Evolutionary conservation across 1,284 basidiomycete species (phyloP).

Genomic region (Naganishia cerealis): DNA sequence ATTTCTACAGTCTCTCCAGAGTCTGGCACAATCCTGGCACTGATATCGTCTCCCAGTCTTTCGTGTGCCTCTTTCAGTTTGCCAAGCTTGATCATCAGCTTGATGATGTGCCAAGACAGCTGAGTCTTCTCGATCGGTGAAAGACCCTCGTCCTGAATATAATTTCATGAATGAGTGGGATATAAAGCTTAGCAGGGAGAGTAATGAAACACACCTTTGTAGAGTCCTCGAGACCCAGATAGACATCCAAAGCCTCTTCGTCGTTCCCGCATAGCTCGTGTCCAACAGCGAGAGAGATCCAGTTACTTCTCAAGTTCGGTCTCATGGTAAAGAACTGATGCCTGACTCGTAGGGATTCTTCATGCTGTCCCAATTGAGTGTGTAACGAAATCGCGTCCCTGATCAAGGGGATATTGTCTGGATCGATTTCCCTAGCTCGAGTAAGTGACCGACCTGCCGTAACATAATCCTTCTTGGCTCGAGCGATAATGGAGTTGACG

Average conservation of each 20-base stretch:
- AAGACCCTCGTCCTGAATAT: slow-evolving; percentile 64
- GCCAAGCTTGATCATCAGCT: slow-evolving; percentile 73
- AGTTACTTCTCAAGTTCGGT: slow-evolving; percentile 81
- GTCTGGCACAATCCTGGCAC: slow-evolving; percentile 68
- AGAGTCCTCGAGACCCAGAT: slow-evolving; percentile 62
- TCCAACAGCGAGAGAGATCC: slow-evolving; percentile 85
- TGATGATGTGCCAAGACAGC: slow-evolving; percentile 76
- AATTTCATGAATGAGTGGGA: slow-evolving; percentile 57
- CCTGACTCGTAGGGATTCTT: slow-evolving; percentile 77
- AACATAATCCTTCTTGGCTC: slow-evolving; percentile 60
- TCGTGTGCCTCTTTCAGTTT: slow-evolving; percentile 58
- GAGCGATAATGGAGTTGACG: slow-evolving; percentile 89
- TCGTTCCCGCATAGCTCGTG: slow-evolving; percentile 80
- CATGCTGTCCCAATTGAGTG: slow-evolving; percentile 83
- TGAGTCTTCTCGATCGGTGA: slow-evolving; percentile 74
- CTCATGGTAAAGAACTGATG: slow-evolving; percentile 76
- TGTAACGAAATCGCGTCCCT: slow-evolving; percentile 88
- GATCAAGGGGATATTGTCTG: slow-evolving; percentile 92
- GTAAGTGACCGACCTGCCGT: slow-evolving; percentile 60
- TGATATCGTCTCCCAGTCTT: slow-evolving; percentile 66
- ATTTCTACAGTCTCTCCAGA: slow-evolving; percentile 68
- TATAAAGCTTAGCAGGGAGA: slow-evolving; percentile 59
- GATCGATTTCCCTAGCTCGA: slow-evolving; percentile 79
- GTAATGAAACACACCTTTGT: slow-evolving; percentile 56
- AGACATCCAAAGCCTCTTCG: slow-evolving; percentile 68